Evolutionary conservation across 306 rosid species (phyloP).

Genomic region (Gleditsia sinensis): DNA sequence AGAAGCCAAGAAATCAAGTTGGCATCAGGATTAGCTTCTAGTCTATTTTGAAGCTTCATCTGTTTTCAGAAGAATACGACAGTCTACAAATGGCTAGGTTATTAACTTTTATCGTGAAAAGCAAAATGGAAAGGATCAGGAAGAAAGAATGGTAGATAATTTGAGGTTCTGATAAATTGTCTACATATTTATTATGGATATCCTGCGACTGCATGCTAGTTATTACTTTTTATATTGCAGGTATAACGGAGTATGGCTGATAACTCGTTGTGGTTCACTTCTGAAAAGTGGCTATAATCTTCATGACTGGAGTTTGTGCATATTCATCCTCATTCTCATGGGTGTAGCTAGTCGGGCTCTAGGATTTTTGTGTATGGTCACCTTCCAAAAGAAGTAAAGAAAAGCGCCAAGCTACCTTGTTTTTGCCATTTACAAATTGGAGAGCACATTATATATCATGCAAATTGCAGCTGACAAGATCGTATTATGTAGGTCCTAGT

Average conservation of each 20-base stretch:
- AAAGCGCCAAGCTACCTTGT: background rate
- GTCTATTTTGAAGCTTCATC: background rate
- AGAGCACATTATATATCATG: background rate
- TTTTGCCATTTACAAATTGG: background rate
- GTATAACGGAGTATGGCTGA: conserved; percentile 80
- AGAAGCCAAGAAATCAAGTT: background rate
- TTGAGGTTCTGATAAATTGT: background rate
- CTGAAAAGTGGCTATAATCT: conserved; percentile 52
- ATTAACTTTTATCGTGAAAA: too few relatives aligned
- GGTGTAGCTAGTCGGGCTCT: conserved; percentile 54
- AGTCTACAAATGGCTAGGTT: too few relatives aligned
- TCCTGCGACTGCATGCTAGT: background rate
- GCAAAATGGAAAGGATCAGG: background rate
- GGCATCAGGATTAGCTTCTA: background rate
- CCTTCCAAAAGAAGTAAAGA: conserved; percentile 58
- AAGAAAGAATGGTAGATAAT: background rate
- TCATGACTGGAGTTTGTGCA: conserved; percentile 66
- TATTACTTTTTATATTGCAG: conserved; percentile 33
- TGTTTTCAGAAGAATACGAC: background rate
- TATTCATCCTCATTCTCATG: conserved; percentile 48
- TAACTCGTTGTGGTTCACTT: conserved; percentile 70
- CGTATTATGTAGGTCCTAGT: background rate
- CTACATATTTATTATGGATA: background rate
- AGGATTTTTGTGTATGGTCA: conserved; percentile 57
- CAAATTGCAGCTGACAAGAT: background rate